Base-by-base conservation (phyloP, 495 filamentous ascomycete species). In the Daldinia bambusicola region DNA sequence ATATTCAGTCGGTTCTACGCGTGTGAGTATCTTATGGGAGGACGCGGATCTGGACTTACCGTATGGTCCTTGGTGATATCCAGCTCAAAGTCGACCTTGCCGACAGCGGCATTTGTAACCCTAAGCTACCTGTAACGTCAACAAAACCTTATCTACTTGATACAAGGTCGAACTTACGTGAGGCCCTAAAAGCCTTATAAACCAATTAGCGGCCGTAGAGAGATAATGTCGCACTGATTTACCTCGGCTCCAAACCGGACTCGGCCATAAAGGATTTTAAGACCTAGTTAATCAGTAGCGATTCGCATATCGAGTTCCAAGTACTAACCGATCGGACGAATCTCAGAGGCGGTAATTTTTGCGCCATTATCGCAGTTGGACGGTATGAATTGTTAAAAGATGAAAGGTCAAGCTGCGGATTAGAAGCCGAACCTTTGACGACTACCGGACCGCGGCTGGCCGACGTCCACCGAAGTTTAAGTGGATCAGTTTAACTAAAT, bases 171-270 rank as follows among this genome's bases (percentile, higher is more conserved):
- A 41, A 26, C 77, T 73, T 70, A 85, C 83, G 69, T 82, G 78
- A 6, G 77, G 77, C 1, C 80, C 83, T 18, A 84, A 74, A 3
- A 86, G 67, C 55, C 81, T 86, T 32, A 40, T 14, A 62, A 48
- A 50, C 30, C 50, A 57, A 62, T 68, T 14, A 56, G 30, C n/a
- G n/a, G 31, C 31, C 26, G 26, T 26, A 1, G 13, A 30, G 14
- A 10, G 32, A 4, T 20, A 53, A 32, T 60, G 16, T 40, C 20
- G 26, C 30, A 18, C 66, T 63, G 80, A 78, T 70, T 79, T 85
- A 95, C 93, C 92, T 91, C 76, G 92, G 93, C 78, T 97, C 93
- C 16, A 97, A 81, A 26, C 94, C 94, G 51, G 93, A 96, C 69
- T 90, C 90, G 71, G 85, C 87, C 80, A 91, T 88, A 78, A 96